Evolutionary conservation across 768 basidiomycete genomes (phyloP), one percentile per base, ranked within the genome.

Genomic region (Imleria badia): DNA sequence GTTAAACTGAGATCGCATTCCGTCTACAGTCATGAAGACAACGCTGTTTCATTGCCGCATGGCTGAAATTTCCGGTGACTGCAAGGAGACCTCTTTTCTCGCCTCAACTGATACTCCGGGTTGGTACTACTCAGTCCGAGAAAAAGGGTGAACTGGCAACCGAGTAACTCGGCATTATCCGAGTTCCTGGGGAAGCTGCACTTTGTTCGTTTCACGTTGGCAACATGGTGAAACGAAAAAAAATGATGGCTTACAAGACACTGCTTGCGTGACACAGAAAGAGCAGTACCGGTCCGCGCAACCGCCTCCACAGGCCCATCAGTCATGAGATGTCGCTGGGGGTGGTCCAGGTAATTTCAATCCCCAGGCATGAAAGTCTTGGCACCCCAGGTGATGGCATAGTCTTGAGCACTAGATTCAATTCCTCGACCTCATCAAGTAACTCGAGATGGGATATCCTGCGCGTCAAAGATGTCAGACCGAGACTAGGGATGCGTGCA

Each of bases 351-450:
- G 12, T 15, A 6, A n/a, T 22, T 41, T 26, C 23, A 54, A 17
- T n/a, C 40, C 56, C 66, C 65, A 8, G 58, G 31, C 36, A 35
- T 45, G 31, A 50, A 43, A 10, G 30, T 34, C 45, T 53, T 63
- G 12, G 50, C 47, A 39, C 56, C 56, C 94, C 94, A 98, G 0
- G 87, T 85, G 53, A 98, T 82, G 14, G 87, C 91, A 45, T 59
- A 59, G 39, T 54, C 12, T 26, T 35, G 19, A 59, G 56, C 6
- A 59, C 89, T 6, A 99, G 80, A 53, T 94, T 89, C 19, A 99
- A 78, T 71, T 98, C 96, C 70, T 99, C 96, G 10, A 94, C 77
- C 71, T 99, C 58, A 3, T 59, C 96, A 6, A 99, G 79, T 71
- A 91, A 79, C 67, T 98, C 96, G 15, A 97, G 77, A 52, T 73